These are phyloP conservation scores for Peziza echinospora DNA, from an alignment of 495 filamentous ascomycete species.

Conservation along the genomic window DNA sequence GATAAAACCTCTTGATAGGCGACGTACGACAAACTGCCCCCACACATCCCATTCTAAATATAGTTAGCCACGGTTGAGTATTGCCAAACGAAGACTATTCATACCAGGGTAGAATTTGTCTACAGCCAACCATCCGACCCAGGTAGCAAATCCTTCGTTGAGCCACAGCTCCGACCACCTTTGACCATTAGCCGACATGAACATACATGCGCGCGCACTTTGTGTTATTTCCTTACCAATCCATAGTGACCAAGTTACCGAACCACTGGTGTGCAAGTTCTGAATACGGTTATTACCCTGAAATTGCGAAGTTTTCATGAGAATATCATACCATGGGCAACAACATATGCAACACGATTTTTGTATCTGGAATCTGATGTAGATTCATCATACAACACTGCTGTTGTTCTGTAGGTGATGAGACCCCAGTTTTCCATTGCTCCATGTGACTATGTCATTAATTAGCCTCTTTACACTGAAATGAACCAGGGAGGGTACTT, in stretches of 20 bases:
- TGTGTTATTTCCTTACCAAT: too few relatives aligned
- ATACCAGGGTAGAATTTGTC: slow-evolving; percentile 68
- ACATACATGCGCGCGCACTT: too few relatives aligned
- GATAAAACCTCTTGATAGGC: slow-evolving; percentile 34
- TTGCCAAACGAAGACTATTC: slow-evolving; percentile 5
- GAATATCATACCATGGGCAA: slow-evolving; percentile 39
- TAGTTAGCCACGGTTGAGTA: slow-evolving; percentile 4
- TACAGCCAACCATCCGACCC: slow-evolving; percentile 88
- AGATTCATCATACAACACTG: slow-evolving; percentile 78
- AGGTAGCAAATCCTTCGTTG: slow-evolving; percentile 92
- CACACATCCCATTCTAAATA: slow-evolving; percentile 68
- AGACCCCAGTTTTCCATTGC: slow-evolving; percentile 80
- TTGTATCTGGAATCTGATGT: slow-evolving; percentile 71
- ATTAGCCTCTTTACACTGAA: neutral
- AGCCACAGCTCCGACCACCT: slow-evolving; percentile 87
- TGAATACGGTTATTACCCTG: too few relatives aligned
- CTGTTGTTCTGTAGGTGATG: slow-evolving; percentile 85
- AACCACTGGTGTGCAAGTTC: slow-evolving; percentile 98
- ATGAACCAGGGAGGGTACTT: slow-evolving; percentile 17
- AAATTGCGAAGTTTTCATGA: neutral
- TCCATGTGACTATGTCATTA: slow-evolving; percentile 19
- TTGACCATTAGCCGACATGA: slow-evolving; percentile 36
- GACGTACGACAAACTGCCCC: slow-evolving; percentile 72
- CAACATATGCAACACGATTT: slow-evolving; percentile 82
- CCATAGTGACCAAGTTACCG: slow-evolving; percentile 81